Evolutionary conservation across 768 basidiomycete species (phyloP), one percentile per base, ranked within the genome.

Genomic region (Inosperma sp.): DNA sequence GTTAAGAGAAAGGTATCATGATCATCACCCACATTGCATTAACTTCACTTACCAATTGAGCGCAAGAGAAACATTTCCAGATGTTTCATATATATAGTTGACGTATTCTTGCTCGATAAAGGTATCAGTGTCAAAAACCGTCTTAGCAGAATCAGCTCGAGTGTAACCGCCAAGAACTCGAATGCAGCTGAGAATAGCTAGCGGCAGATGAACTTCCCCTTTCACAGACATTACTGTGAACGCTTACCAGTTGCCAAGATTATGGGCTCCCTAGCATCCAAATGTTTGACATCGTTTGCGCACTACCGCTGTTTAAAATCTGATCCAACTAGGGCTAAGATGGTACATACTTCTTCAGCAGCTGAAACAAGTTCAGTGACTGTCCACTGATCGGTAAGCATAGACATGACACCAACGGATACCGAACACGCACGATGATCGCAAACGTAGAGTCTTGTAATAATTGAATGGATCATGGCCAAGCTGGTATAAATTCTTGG

Each of bases 151-250:
- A 2, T 67, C 61, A 2, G 75, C 72, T 48, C 68, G 56, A 0
- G 84, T 86, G 52, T 78, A 76, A 23, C 85, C 85, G 10, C 79
- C 81, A 13, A 86, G 64, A 3, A 79, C 83, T 30, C 83, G 80
- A 45, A 85, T 73, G 53, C 79, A 82, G 52, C 81, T 86, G 35
- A 84, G 60, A n/a, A 80, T 65, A 33, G 76, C 82, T 81, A 42
- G 41, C 5, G 31, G 36, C 19, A 34, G 34, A 17, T 53, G 26
- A 48, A 27, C 27, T 16, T 12, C 30, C 34, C 13, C n/a, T 13
- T 26, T 4, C 26, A 7, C 13, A 19, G 10, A 31, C n/a, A 49
- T 42, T 10, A 33, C 45, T 41, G 13, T 16, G 8, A 23, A 8
- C 27, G 61, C 68, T 10, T 62, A 82, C 83, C 79, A 54, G 72